Base-by-base conservation (phyloP, 371 early-diverging fungal species). In the Mucor lusitanicus region DNA sequence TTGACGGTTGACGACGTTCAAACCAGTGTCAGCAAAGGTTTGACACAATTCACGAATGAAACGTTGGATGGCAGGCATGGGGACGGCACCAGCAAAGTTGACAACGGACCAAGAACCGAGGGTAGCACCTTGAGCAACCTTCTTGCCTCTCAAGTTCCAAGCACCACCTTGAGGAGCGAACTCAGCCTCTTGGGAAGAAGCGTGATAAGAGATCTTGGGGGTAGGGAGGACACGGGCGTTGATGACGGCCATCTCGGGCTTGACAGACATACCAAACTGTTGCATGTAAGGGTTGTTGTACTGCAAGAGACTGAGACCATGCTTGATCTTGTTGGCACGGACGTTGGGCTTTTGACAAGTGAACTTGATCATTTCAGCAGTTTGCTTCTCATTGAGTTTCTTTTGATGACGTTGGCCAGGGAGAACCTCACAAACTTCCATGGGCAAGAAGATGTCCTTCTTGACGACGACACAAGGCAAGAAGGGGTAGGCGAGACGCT, bases 301-400 rank as follows among this genome's bases (percentile, higher is more conserved):
- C 62, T 85, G 77, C 9, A 92, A 72, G 21, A 80, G 75, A 37
- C 61, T 40, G 21, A 88, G 57, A 23, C 84, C 87, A 32, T 87
- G 77, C 32, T 63, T 75, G 64, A 94, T 92, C 70, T 82, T 86
- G 71, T 86, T 82, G 63, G 85, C 81, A 61, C 92, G 88, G 63
- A 89, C 79, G 58, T 86, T 81, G 0, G 98, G 98, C 37, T 87
- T 85, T 73, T 92, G 91, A 73, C 94, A 92, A 3, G 96, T 93
- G 72, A 95, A 94, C 70, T 89, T 92, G 77, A 98, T 95, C 95
- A 98, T 97, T 67, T 96, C 95, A 0, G 95, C 92, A 0, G 97
- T 97, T 83, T 97, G 92, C 54, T 83, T 85, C 57, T 95, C 95
- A 69, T 92, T 90, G 21, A 95, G 80, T 75, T 94, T 94, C 73